Percentiles rank a stretch among this genome's conserved stretches.
Conservation (phyloP, 2,329 filamentous ascomycete genomes). For the Cordyceps fumosorosea region DNA sequence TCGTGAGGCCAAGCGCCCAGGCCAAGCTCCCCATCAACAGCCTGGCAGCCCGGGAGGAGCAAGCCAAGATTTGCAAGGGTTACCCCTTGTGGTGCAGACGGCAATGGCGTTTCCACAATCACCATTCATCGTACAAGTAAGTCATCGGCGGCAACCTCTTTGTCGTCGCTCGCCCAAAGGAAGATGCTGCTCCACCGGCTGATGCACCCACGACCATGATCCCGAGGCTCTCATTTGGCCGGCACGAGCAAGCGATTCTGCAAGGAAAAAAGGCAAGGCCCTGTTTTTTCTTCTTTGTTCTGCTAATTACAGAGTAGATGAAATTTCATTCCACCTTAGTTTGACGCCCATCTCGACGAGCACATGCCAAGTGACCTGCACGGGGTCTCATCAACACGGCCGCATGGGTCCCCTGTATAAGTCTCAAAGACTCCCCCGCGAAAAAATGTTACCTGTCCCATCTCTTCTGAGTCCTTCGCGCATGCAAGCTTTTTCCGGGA, state of each 20-base stretch:
- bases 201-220: conserved; percentile 7
- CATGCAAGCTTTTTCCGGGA: background rate
- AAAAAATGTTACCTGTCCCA: background rate
- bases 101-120: background rate
- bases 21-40: background rate
- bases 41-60: background rate
- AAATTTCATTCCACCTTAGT: background rate
- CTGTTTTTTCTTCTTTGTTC: background rate
- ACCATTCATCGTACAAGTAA: background rate
- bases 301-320: too few relatives aligned
- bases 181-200: background rate
- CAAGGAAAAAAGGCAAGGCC: background rate
- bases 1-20: background rate
- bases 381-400: background rate
- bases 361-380: conserved; percentile 4
- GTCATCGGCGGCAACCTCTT: background rate
- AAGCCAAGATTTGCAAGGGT: background rate
- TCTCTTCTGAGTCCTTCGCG: background rate
- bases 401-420: conserved; percentile 8
- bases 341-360: background rate
- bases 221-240: conserved; percentile 9
- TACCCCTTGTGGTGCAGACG: background rate
- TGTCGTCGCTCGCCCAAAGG: background rate
- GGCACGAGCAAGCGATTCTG: background rate
- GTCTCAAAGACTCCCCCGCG: background rate